Evolutionary conservation across 2,329 filamentous ascomycete species (phyloP), one percentile per base, ranked within the genome.

Genomic region (Ophioceras dolichostomum): DNA sequence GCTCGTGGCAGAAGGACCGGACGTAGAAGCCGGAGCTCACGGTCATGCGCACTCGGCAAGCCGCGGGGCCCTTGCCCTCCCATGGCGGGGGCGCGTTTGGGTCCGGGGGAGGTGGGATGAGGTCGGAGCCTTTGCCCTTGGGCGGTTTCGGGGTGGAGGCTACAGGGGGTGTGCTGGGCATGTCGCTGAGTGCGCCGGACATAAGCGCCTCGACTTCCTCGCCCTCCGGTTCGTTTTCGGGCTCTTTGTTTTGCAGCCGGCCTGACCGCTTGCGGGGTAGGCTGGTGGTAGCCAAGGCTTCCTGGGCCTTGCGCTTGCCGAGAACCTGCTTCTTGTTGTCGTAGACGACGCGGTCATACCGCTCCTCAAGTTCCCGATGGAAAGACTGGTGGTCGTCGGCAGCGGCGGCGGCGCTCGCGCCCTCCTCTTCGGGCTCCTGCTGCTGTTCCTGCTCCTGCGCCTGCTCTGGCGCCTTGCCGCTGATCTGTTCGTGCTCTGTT

Each of bases 1-100:
- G 70, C 51, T 98, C 91, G 54, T 96, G 87, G 49, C 86, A 88
- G 47, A 98, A 76, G 40, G 83, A 93, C 44, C 91, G 82, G 12
- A 98, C 88, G 57, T 98, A 98, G 67, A 95, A 98, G 28, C 91
- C 91, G 1, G 87, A 94, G 2, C 87, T 87, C 36, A 95, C 89
- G 1, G 84, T 94, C 75, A 98, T 86, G 40, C 83, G 79, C 41
- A 98, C 76, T 52, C 76, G 81, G 34, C 76, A 83, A 1, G 89
- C 91, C 2, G 89, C 76, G 2, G 86, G 77, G 0, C 71, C 75
- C 50, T 77, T 63, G 54, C 67, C 73, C 28, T 61, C 65, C 73
- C 73, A 76, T 0, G 72, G 70, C 6, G 68, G 65, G 5, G 70
- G 68, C 1, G 66, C 61, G 50, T 64, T 56, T 19, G 63, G 52